phyloP scores from a whole-genome alignment of 495 filamentous ascomycete species.

The Podospora pseudopauciseta region DNA sequence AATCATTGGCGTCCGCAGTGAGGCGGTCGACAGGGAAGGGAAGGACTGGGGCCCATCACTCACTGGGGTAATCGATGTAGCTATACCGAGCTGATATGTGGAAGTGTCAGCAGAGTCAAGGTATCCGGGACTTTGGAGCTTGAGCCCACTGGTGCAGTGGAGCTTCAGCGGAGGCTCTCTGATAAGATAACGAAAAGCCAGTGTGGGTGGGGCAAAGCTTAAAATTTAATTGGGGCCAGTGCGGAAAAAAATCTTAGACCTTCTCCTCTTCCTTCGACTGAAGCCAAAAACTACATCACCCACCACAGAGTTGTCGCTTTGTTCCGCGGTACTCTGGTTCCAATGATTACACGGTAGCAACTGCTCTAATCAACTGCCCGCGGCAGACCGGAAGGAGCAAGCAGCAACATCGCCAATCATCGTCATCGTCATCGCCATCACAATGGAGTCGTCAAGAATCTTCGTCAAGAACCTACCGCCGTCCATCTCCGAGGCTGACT shows the following conservation, averaged over 20 bases:
- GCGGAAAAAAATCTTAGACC: constrained; percentile 8
- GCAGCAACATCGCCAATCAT: constrained; percentile 8
- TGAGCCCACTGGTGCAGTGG: not conserved
- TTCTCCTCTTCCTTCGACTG: constrained; percentile 13
- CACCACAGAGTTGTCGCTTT: constrained; percentile 10
- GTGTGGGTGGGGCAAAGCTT: constrained; percentile 12
- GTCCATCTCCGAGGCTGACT: constrained; percentile 67
- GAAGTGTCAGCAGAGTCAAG: not conserved
- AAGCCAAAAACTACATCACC: constrained; percentile 8
- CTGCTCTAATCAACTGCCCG: constrained; percentile 20
- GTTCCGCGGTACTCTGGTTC: constrained; percentile 3
- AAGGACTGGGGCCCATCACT: not conserved
- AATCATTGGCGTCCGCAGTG: constrained; percentile 12
- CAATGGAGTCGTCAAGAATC: constrained; percentile 73
- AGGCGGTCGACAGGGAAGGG: constrained; percentile 4
- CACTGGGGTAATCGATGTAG: not conserved
- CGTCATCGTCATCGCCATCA: not conserved
- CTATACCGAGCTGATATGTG: not conserved
- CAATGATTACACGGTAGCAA: constrained; percentile 27
- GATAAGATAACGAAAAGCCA: constrained; percentile 25
- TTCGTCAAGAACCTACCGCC: constrained; percentile 87
- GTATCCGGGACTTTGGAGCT: not conserved
- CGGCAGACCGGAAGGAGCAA: constrained; percentile 22
- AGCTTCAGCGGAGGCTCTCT: not conserved
- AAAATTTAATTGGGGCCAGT: constrained; percentile 17